phyloP scores from a whole-genome alignment of 768 basidiomycete species.

The Auricularia cornea region DNA sequence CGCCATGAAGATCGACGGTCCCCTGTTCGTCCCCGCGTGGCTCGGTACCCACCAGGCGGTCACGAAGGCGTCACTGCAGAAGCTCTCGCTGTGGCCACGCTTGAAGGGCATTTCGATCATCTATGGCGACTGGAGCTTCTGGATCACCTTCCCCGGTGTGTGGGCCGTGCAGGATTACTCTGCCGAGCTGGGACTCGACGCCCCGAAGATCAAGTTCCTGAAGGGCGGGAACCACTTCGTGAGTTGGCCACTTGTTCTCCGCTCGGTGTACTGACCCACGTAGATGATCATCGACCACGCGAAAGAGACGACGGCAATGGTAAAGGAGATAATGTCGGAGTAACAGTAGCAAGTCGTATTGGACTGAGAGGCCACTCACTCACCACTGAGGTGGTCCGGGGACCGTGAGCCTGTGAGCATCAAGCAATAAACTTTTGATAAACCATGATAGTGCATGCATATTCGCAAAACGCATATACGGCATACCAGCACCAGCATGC shows the following conservation, averaged over 20 bases:
- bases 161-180: not conserved
- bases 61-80: not conserved
- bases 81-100: not conserved
- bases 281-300: not conserved
- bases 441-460: too few species aligned
- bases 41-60: not conserved
- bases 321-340: not conserved
- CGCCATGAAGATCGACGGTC: not conserved
- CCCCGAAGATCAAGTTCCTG: not conserved
- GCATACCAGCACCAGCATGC: too few species aligned
- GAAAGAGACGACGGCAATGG: not conserved
- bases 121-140: not conserved
- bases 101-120: not conserved
- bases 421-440: too few species aligned
- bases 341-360: too few species aligned
- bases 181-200: not conserved
- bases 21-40: not conserved
- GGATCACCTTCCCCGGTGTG: not conserved
- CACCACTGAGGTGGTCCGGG: too few species aligned
- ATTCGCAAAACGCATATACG: too few species aligned
- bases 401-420: too few species aligned
- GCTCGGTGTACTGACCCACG: not conserved
- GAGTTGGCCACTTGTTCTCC: not conserved
- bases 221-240: not conserved
- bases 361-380: too few species aligned